A percentile compares a stretch with the other conserved stretches of the same genome.
Evolutionary conservation across 1,284 basidiomycete genomes (phyloP).

Genomic region (Fomitopsis schrenkii): DNA sequence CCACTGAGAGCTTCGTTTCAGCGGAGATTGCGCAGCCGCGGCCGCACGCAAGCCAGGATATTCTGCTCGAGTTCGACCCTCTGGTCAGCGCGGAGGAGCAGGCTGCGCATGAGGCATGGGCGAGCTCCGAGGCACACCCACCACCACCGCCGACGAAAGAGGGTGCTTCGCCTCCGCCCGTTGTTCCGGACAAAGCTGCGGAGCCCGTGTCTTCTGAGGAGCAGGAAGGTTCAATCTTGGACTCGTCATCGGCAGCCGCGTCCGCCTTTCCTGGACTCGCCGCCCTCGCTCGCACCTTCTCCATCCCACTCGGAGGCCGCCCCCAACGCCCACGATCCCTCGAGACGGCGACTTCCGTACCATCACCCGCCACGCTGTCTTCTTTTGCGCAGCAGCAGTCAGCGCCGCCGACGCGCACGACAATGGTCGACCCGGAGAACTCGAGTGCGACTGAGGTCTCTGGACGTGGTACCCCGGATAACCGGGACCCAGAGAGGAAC

Average conservation of each 20-base stretch:
- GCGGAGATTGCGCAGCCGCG: constrained; percentile 14
- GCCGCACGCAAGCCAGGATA: constrained; percentile 27
- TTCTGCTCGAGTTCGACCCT: constrained; percentile 65
- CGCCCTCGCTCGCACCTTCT: constrained; percentile 59
- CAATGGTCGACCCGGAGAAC: not conserved
- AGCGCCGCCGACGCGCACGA: constrained; percentile 8
- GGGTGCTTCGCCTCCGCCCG: constrained; percentile 6
- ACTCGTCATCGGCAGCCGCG: constrained; percentile 26
- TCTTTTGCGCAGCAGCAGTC: constrained; percentile 52
- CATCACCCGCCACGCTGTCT: constrained; percentile 51
- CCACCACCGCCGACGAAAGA: constrained; percentile 32
- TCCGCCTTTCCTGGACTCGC: constrained; percentile 57
- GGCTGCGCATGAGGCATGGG: constrained; percentile 60
- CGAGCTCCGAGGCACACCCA: constrained; percentile 50
- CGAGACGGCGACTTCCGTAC: constrained; percentile 45
- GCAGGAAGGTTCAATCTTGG: constrained; percentile 14
- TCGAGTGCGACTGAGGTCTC: constrained; percentile 1
- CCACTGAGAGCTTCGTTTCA: constrained; percentile 31
- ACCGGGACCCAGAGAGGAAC: not conserved
- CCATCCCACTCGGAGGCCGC: constrained; percentile 43
- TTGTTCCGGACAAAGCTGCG: constrained; percentile 17
- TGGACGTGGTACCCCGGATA: constrained; percentile 16
- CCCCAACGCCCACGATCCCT: constrained; percentile 50
- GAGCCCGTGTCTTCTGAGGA: constrained; percentile 22
- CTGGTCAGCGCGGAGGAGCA: constrained; percentile 51